Conservation (phyloP, 1,139 yeast species). For the Hyphopichia buzzinii region DNA sequence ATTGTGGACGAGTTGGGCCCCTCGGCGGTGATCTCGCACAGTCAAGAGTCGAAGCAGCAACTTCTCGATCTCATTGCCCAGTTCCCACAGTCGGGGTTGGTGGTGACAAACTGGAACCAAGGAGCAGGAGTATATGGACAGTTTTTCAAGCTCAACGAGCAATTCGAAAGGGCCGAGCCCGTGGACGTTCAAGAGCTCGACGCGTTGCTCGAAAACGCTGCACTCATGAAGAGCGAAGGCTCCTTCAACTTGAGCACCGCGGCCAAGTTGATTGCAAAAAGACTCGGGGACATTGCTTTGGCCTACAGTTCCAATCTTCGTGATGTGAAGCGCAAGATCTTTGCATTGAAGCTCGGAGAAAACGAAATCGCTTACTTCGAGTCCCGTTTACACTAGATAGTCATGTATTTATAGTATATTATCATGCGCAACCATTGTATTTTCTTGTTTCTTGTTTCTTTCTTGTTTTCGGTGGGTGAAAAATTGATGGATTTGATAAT, state of each 20-base stretch:
- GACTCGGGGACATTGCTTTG: conserved; percentile 42
- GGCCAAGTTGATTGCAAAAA: conserved; percentile 48
- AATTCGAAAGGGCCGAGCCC: conserved; percentile 9
- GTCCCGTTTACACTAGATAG: conserved; percentile 9
- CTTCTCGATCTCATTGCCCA: conserved; percentile 41
- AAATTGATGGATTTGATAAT: too few relatives aligned
- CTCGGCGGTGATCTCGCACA: conserved; percentile 48
- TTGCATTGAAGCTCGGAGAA: conserved; percentile 44
- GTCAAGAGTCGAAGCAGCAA: conserved; percentile 26
- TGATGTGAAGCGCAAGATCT: conserved; percentile 23
- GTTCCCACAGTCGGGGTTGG: conserved; percentile 46
- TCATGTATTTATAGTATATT: background rate
- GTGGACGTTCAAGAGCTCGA: conserved; percentile 14
- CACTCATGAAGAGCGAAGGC: conserved; percentile 29
- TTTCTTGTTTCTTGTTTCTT: background rate
- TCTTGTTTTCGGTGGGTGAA: background rate
- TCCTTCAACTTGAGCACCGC: conserved; percentile 44
- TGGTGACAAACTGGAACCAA: conserved; percentile 54
- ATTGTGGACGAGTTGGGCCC: conserved; percentile 69
- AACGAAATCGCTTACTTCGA: conserved; percentile 44
- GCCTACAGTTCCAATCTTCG: conserved; percentile 14
- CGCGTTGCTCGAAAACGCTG: conserved; percentile 44
- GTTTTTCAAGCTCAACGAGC: conserved; percentile 33
- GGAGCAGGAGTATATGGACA: conserved; percentile 59
- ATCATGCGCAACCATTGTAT: background rate